These are phyloP conservation scores for Salix exigua DNA, from an alignment of 345 rosid species.

Conservation along the genomic window DNA sequence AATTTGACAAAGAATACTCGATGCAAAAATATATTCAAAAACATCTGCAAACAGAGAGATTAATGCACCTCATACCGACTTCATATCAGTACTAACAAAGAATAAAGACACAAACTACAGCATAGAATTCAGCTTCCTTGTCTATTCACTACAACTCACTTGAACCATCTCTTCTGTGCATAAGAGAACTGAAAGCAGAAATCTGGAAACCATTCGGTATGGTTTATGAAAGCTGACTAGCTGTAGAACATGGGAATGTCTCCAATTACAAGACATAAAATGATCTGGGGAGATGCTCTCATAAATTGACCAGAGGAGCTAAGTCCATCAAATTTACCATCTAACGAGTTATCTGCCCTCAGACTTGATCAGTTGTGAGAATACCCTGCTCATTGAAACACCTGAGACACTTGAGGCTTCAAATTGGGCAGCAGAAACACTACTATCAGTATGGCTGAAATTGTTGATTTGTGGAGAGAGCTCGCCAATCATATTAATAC, in stretches of 20 bases:
- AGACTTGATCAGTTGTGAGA: constrained; percentile 80
- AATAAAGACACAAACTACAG: background rate
- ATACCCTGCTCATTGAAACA: constrained; percentile 68
- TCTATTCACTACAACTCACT: background rate
- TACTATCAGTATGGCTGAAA: constrained; percentile 41
- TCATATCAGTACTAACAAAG: background rate
- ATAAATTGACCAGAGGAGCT: background rate
- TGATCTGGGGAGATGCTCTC: background rate
- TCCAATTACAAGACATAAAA: background rate
- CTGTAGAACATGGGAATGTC: background rate
- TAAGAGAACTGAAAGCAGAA: background rate
- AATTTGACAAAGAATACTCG: background rate
- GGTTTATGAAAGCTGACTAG: background rate
- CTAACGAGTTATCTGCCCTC: constrained; percentile 54
- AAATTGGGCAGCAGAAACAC: constrained; percentile 30
- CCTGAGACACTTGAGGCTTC: constrained; percentile 49
- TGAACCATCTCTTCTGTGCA: constrained; percentile 3
- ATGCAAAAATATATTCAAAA: background rate
- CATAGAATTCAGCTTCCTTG: background rate
- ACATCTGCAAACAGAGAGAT: background rate
- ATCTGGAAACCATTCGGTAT: background rate
- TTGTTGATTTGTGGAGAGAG: constrained; percentile 52
- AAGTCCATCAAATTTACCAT: background rate
- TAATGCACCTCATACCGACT: background rate
- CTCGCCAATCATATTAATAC: constrained; percentile 68